Evolutionary conservation across 2,329 filamentous ascomycete genomes (phyloP), one percentile per base, ranked within the genome.

Genomic region (Tolypocladium amazonense): DNA sequence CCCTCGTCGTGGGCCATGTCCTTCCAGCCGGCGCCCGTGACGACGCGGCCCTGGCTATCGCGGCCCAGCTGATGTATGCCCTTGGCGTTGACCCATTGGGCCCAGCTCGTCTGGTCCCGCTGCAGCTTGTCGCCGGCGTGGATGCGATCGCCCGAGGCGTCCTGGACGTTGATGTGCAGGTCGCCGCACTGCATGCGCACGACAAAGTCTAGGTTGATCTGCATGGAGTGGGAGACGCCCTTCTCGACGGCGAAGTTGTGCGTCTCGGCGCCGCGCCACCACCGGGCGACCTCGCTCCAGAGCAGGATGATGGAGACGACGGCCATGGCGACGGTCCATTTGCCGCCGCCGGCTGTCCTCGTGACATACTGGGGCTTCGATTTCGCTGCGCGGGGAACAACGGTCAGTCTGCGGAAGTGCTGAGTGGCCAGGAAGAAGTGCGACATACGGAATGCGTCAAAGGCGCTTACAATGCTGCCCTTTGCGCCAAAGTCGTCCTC

Each of bases 81-180:
- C 70, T 85, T 84, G 67, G 79, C 79, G 68, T 90, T 84, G 63
- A 86, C 85, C 92, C 93, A 97, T 65, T 92, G 85, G 27, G 72
- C 71, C 91, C 93, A 99, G 63, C 77, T 83, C 9, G 94, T 97
- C 20, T 83, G 77, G 67, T 97, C 91, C 68, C 85, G 87, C 64
- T 83, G 80, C 62, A 99, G 79, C 63, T 87, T 79, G 43, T 87
- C 80, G 4, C 84, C 89, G 3, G 94, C 94, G 37, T 96, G 81
- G 68, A 97, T 96, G 63, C 90, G 87, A 73, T 99, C 94, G 58
- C 94, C 92, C 0, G 91, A 86, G 2, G 93, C 92, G 73, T 99
- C 94, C 77, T 97, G 94, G 57, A 99, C 92, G 76, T 99, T 97
- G 74, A 99, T 80, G 76, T 96, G 90, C n/a, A 99, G 77, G 70